Evolutionary conservation across 768 basidiomycete species (phyloP).

Genomic region (Hericium coralloides): DNA sequence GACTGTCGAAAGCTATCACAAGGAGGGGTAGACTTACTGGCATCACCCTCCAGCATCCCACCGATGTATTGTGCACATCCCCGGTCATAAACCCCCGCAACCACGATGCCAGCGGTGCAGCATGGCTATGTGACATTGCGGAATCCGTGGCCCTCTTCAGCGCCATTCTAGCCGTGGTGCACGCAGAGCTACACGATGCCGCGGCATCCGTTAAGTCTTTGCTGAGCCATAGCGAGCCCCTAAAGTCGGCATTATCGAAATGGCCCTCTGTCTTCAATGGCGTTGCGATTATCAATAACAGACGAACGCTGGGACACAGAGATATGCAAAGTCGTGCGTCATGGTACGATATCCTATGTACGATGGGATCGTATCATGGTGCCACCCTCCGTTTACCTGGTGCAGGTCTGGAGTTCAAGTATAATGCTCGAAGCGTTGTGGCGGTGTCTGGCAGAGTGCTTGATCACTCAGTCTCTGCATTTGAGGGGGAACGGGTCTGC

Average conservation of each 20-base stretch:
- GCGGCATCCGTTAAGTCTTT: no score
- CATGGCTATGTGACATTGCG: neutral
- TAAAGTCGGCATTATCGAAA: no score
- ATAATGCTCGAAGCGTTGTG: neutral
- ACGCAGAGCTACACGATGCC: no score
- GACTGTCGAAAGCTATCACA: no score
- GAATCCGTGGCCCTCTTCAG: neutral
- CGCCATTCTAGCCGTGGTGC: neutral
- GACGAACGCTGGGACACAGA: neutral
- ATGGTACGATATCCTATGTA: neutral
- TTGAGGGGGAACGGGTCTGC: neutral
- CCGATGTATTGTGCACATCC: no score
- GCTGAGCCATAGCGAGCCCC: no score
- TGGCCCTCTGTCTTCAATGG: no score
- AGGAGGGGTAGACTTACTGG: no score
- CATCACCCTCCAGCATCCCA: neutral
- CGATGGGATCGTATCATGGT: neutral
- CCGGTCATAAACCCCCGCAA: neutral
- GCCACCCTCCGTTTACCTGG: neutral
- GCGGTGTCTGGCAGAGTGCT: neutral
- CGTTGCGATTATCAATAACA: neutral
- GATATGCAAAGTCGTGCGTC: neutral
- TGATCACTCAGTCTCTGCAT: neutral
- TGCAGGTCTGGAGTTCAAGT: neutral
- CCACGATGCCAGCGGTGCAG: no score